Evolutionary conservation across 2,329 filamentous ascomycete species (phyloP).

Genomic region (Oidium heveae): DNA sequence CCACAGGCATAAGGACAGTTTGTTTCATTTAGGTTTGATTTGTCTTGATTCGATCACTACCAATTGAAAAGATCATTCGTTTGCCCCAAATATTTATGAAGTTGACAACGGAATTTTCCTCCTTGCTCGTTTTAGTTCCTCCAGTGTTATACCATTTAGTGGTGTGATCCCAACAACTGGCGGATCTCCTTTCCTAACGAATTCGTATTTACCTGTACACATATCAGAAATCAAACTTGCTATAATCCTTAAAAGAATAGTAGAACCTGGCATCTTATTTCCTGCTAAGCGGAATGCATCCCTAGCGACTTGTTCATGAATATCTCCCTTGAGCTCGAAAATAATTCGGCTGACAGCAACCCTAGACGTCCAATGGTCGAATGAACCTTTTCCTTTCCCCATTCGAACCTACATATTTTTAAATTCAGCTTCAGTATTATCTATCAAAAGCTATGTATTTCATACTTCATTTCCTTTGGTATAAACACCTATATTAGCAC

Average conservation of each 20-base stretch:
- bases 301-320: constrained; percentile 83
- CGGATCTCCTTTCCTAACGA: constrained; percentile 77
- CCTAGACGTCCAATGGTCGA: constrained; percentile 86
- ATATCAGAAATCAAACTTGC: constrained; percentile 1
- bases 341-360: constrained; percentile 77
- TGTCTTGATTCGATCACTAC: too few species aligned
- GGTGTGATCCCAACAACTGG: constrained; percentile 85
- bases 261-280: constrained; percentile 67
- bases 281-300: constrained; percentile 88
- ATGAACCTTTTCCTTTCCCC: constrained; percentile 96
- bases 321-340: constrained; percentile 72
- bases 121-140: constrained; percentile 60
- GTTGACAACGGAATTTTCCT: constrained; percentile 16
- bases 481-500: constrained; percentile 86
- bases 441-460: background rate
- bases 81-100: too few species aligned
- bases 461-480: constrained; percentile 71
- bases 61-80: too few species aligned
- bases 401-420: constrained; percentile 48
- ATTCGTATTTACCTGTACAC: constrained; percentile 53
- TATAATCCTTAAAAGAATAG: background rate
- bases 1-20: too few species aligned
- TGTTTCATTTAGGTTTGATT: too few species aligned
- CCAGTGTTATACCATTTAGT: constrained; percentile 55
- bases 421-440: background rate